Conservation (phyloP, 1,139 yeast species). For the Yueomyces sp. region DNA sequence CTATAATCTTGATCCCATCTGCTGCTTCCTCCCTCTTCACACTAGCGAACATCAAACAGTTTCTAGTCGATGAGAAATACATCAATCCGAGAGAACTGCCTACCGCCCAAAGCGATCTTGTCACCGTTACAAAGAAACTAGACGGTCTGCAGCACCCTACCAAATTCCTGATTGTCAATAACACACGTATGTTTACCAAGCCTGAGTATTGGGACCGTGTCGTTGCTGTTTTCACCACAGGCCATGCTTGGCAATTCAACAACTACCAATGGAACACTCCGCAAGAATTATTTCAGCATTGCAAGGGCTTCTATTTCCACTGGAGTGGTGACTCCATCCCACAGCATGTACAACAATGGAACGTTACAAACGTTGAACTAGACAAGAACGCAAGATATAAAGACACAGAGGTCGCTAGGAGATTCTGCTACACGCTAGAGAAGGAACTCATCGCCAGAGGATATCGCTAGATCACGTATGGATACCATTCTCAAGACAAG, state of each 20-base stretch:
- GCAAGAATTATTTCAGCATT: conserved; percentile 64
- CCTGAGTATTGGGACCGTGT: conserved; percentile 98
- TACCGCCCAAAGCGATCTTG: conserved; percentile 14
- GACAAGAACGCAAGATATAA: conserved; percentile 80
- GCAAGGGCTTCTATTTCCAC: conserved; percentile 69
- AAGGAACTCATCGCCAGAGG: conserved; percentile 41
- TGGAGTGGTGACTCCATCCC: conserved; percentile 78
- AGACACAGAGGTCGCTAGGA: conserved; percentile 76
- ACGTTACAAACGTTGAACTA: conserved; percentile 61
- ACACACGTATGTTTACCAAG: conserved; percentile 76
- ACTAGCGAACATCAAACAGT: conserved; percentile 68
- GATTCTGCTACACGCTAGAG: conserved; percentile 71
- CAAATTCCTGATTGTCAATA: conserved; percentile 52
- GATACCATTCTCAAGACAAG: too few species aligned
- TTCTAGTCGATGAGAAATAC: conserved; percentile 67
- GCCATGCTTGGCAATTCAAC: conserved; percentile 94
- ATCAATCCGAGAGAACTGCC: conserved; percentile 37
- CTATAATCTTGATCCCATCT: conserved; percentile 88
- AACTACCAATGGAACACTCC: conserved; percentile 79
- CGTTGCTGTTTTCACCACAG: conserved; percentile 90
- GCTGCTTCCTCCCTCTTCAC: conserved; percentile 85
- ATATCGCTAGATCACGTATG: conserved; percentile 13
- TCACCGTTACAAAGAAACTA: conserved; percentile 22
- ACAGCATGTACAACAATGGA: conserved; percentile 69
- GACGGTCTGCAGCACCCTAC: conserved; percentile 22